Percentiles rank a stretch among this genome's conserved stretches.
Conservation (phyloP, 2,329 filamentous ascomycete genomes). For the Cercospora sp. region DNA sequence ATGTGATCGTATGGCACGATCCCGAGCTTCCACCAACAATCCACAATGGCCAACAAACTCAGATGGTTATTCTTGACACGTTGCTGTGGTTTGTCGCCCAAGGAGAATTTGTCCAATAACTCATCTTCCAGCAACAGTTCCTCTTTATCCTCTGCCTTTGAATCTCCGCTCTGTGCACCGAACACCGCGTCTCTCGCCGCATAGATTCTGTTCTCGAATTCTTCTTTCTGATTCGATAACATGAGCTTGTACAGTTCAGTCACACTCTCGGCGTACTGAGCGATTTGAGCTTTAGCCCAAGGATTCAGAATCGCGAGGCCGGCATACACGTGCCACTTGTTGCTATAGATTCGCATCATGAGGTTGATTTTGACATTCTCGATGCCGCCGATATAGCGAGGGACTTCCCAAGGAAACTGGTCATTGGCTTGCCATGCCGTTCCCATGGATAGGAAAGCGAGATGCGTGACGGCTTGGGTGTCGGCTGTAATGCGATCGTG, state of each 20-base stretch:
- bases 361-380: slow-evolving; percentile 99
- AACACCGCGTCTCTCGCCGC: slow-evolving; percentile 76
- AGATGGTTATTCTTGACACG: slow-evolving; percentile 88
- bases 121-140: slow-evolving; percentile 74
- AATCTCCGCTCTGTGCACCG: slow-evolving; percentile 41
- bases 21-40: slow-evolving; percentile 92
- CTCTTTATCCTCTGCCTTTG: slow-evolving; percentile 61
- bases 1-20: slow-evolving; percentile 99
- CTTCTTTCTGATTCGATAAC: slow-evolving; percentile 77
- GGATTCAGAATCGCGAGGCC: slow-evolving; percentile 96
- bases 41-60: slow-evolving; percentile 90
- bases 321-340: slow-evolving; percentile 99
- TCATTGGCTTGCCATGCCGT: slow-evolving; percentile 94
- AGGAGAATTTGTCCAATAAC: slow-evolving; percentile 82
- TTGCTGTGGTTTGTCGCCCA: slow-evolving; percentile 68
- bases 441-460: slow-evolving; percentile 93
- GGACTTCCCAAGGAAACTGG: slow-evolving; percentile 95
- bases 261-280: slow-evolving; percentile 87
- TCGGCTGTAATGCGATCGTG: slow-evolving; percentile 98
- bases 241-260: slow-evolving; percentile 97
- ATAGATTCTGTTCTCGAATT: slow-evolving; percentile 73
- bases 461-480: slow-evolving; percentile 96
- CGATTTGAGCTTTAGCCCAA: slow-evolving; percentile 85
- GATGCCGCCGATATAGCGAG: slow-evolving; percentile 94
- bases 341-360: slow-evolving; percentile 92